A percentile compares a stretch with the other conserved stretches of the same genome.
phyloP scores from a whole-genome alignment of 345 rosid genomes.

The Eutrema yunnanense region DNA sequence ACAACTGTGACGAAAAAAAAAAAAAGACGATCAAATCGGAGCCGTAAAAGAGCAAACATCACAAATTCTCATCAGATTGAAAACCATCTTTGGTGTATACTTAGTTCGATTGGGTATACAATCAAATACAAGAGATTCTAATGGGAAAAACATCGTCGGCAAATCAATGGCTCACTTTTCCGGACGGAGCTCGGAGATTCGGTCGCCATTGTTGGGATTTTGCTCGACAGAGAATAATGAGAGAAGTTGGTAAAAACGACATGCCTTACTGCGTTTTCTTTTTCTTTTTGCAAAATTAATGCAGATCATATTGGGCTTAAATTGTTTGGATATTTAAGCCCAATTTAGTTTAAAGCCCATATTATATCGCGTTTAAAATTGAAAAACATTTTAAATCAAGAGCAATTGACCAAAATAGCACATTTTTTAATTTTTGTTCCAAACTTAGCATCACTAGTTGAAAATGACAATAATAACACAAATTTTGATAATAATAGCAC shows the following conservation, averaged over 20 bases:
- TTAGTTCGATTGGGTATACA: neutral
- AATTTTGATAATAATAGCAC: too few relatives aligned
- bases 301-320: neutral
- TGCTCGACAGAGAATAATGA: neutral
- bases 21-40: slow-evolving; percentile 7
- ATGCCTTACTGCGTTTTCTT: neutral
- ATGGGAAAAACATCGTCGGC: neutral
- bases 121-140: neutral
- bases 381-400: too few relatives aligned
- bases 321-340: neutral
- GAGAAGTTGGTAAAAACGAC: neutral
- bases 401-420: too few relatives aligned
- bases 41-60: neutral
- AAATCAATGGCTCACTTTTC: slow-evolving; percentile 14
- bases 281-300: neutral
- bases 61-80: neutral
- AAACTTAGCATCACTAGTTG: too few relatives aligned
- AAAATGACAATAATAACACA: too few relatives aligned
- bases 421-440: too few relatives aligned
- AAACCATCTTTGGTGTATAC: neutral
- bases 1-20: slow-evolving; percentile 32
- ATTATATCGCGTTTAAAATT: too few relatives aligned
- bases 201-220: slow-evolving; percentile 24
- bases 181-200: slow-evolving; percentile 21
- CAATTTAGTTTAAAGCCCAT: slow-evolving; percentile 14